These are phyloP conservation scores for Boletus rubropictus DNA, from an alignment of 768 basidiomycete genomes.

Conservation along the genomic window DNA sequence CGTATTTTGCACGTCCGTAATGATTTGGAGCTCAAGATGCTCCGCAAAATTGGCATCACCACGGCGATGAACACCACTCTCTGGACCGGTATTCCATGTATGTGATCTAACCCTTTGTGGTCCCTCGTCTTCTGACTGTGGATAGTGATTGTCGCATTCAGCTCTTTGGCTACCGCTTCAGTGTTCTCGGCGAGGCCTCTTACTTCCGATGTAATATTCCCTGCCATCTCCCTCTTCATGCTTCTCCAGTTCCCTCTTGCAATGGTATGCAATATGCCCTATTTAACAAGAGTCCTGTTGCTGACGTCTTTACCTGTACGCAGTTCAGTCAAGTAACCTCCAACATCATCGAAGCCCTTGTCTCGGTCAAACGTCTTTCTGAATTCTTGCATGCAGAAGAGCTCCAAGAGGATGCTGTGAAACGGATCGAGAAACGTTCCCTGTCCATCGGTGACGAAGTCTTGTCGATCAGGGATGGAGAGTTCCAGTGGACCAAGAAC, in stretches of 20 bases:
- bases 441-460: conserved; percentile 60
- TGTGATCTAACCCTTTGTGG: not conserved
- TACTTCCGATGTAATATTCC: conserved; percentile 91
- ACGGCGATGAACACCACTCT: conserved; percentile 59
- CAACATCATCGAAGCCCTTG: conserved; percentile 79
- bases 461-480: conserved; percentile 65
- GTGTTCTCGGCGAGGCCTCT: conserved; percentile 57
- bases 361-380: conserved; percentile 75
- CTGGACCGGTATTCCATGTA: conserved; percentile 64
- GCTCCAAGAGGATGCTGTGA: conserved; percentile 73
- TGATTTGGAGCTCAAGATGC: conserved; percentile 73
- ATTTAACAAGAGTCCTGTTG: not conserved
- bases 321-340: conserved; percentile 70
- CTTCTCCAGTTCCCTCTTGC: conserved; percentile 80
- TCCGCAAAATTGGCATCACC: conserved; percentile 75
- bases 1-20: conserved; percentile 78
- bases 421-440: conserved; percentile 38
- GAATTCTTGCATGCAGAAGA: conserved; percentile 74
- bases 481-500: conserved; percentile 74
- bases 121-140: not conserved
- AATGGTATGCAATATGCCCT: conserved; percentile 45
- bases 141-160: conserved; percentile 68
- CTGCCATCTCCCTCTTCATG: conserved; percentile 89
- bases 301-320: conserved; percentile 1
- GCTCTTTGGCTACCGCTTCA: conserved; percentile 74